Evolutionary conservation across 2,329 filamentous ascomycete species (phyloP).

Genomic region (Passalora sequoiae): DNA sequence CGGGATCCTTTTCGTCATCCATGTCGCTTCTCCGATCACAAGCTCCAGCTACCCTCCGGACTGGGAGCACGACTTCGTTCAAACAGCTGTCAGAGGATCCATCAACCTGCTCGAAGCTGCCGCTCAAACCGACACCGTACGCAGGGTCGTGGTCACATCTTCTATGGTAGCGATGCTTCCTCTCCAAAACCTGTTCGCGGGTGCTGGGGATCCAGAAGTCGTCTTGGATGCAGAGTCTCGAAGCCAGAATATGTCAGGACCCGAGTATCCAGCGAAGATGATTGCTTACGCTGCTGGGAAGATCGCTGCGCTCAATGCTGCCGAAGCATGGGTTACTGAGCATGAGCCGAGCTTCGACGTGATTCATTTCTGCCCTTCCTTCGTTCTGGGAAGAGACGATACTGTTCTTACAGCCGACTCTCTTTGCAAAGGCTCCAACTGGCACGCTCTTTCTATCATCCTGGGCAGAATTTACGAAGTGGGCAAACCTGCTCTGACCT

Average conservation of each 20-base stretch:
- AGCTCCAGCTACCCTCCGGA: not conserved
- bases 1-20: slow-evolving; percentile 8
- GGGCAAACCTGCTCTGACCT: slow-evolving; percentile 12
- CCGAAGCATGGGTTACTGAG: slow-evolving; percentile 24
- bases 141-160: slow-evolving; percentile 41
- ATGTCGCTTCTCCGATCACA: slow-evolving; percentile 6
- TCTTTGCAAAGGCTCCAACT: slow-evolving; percentile 24
- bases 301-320: slow-evolving; percentile 20
- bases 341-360: slow-evolving; percentile 28
- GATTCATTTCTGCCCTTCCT: slow-evolving; percentile 30
- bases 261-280: slow-evolving; percentile 16
- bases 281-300: slow-evolving; percentile 29
- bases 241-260: no score
- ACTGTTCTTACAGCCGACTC: slow-evolving; percentile 21
- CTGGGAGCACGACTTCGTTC: slow-evolving; percentile 8
- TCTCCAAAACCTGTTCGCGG: slow-evolving; percentile 8
- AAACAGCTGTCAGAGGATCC: slow-evolving; percentile 35
- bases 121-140: slow-evolving; percentile 31
- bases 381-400: slow-evolving; percentile 31
- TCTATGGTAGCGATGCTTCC: slow-evolving; percentile 22
- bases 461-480: no score
- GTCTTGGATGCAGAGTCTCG: slow-evolving; percentile 13
- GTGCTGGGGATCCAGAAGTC: no score
- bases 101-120: slow-evolving; percentile 38
- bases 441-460: no score